These are phyloP conservation scores for Bruguiera gymnorhiza DNA, from an alignment of 345 rosid species.

Conservation along the genomic window DNA sequence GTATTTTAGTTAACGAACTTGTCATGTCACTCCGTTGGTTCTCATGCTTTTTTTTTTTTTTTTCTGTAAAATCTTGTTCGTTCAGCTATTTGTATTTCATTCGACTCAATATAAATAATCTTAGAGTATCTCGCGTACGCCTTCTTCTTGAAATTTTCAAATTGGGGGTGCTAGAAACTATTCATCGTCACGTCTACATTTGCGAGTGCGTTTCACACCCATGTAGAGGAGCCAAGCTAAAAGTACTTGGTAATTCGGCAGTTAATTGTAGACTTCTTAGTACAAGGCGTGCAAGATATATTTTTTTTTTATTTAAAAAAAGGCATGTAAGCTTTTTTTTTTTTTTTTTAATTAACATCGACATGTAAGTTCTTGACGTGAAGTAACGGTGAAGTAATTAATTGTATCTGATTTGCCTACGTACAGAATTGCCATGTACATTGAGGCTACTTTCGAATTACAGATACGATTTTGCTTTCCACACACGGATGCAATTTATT, in stretches of 20 bases:
- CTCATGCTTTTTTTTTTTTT: not conserved
- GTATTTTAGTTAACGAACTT: not conserved
- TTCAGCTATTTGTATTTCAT: not conserved
- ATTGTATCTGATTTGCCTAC: not conserved
- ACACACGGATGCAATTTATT: not conserved
- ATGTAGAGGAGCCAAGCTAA: too few species aligned
- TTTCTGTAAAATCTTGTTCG: not conserved
- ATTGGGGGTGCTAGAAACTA: not conserved
- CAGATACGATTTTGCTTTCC: not conserved
- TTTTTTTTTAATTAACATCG: too few species aligned
- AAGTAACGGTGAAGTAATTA: slow-evolving; percentile 10
- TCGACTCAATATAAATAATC: not conserved
- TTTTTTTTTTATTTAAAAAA: too few species aligned
- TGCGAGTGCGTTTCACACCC: not conserved
- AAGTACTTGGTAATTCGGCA: too few species aligned
- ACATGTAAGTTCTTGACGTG: not conserved
- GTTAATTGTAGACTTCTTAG: too few species aligned
- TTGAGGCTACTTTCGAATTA: not conserved
- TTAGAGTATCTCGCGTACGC: not conserved
- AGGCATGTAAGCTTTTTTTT: too few species aligned
- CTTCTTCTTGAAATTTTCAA: not conserved
- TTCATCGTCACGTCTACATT: not conserved
- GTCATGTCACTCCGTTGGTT: not conserved
- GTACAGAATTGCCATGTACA: too few species aligned
- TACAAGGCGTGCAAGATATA: not conserved